phyloP scores from a whole-genome alignment of 1,139 yeast species.

The Pichia sp. region DNA sequence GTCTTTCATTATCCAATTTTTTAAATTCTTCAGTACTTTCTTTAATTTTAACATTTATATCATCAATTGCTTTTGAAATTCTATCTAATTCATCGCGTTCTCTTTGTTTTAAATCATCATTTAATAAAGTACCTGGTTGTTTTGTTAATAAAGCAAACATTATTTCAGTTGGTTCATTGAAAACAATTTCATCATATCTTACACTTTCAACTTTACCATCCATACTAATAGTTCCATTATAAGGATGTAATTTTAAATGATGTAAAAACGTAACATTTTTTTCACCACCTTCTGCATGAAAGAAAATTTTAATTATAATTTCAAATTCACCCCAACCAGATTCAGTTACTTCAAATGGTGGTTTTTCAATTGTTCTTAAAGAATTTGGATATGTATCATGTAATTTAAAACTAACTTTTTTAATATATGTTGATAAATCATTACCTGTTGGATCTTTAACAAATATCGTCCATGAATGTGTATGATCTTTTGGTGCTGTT shows the following conservation, averaged over 20 bases:
- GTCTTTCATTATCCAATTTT: conserved; percentile 39
- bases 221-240: conserved; percentile 26
- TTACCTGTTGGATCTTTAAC: conserved; percentile 77
- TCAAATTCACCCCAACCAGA: conserved; percentile 99
- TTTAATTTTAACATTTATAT: conserved; percentile 54
- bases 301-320: conserved; percentile 78
- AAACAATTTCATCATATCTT: conserved; percentile 84
- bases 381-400: conserved; percentile 92
- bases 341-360: conserved; percentile 93
- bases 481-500: conserved; percentile 80
- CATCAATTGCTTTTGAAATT: conserved; percentile 57
- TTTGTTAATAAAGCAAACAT: conserved; percentile 73
- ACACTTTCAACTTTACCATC: conserved; percentile 54
- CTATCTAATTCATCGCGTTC: conserved; percentile 79
- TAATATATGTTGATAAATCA: conserved; percentile 76
- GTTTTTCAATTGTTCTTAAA: conserved; percentile 73
- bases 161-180: conserved; percentile 91
- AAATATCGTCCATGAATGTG: conserved; percentile 94
- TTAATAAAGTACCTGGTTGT: conserved; percentile 63
- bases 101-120: conserved; percentile 44
- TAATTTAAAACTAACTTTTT: conserved; percentile 85
- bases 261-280: conserved; percentile 83
- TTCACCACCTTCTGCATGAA: conserved; percentile 80
- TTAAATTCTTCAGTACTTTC: conserved; percentile 45
- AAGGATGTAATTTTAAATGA: conserved; percentile 88